Base-by-base conservation (phyloP, 352 stramenopile genomes). In the Phytophthora macrochlamydospora region DNA sequence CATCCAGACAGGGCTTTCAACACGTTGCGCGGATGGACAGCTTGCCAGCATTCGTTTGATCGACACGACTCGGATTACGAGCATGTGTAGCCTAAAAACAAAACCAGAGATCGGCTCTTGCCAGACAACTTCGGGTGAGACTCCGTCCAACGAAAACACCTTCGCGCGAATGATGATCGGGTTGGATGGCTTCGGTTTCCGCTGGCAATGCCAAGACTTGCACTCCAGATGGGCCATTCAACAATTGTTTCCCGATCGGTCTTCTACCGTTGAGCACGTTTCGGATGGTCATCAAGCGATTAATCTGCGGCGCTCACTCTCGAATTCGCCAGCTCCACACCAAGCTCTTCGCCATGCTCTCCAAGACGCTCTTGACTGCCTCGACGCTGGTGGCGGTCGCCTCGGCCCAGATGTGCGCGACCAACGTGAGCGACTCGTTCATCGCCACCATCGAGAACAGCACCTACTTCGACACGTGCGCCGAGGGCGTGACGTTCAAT, bases 401-500 rank as follows among this genome's bases (percentile, higher is more conserved):
- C 7, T 65, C 55, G 12, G 64, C 71, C 14, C 64, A 69, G 37
- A 67, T 78, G 43, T 89, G 82, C 67, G 51, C 72, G 13, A 33
- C 73, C 12, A 64, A 73, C 42, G 60, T 88, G 7, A 80, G 55
- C 53, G 60, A 71, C 18, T 6, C 59, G 8, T 73, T 80, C 52
- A 72, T 81, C 40, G 68, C 76, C 6, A 64, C 68, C 38, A 60
- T 87, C 43, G 67, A 73, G 58, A 87, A 91, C 60, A 73, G 62
- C 46, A 76, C 71, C 13, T 84, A 81, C 65, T 87, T 79, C 59
- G 62, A 79, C 65, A 79, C 73, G 57, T 91, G 82, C 56, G 78
- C 69, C 3, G 62, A 78, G 58, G 78, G 72, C 58, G 64, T 65
- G 40, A 85, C 69, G 0, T 91, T 83, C 67, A 82, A 75, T 52